Evolutionary conservation across 2,329 filamentous ascomycete species (phyloP), one percentile per base, ranked within the genome.

Genomic region (Fusarium kyushuense): DNA sequence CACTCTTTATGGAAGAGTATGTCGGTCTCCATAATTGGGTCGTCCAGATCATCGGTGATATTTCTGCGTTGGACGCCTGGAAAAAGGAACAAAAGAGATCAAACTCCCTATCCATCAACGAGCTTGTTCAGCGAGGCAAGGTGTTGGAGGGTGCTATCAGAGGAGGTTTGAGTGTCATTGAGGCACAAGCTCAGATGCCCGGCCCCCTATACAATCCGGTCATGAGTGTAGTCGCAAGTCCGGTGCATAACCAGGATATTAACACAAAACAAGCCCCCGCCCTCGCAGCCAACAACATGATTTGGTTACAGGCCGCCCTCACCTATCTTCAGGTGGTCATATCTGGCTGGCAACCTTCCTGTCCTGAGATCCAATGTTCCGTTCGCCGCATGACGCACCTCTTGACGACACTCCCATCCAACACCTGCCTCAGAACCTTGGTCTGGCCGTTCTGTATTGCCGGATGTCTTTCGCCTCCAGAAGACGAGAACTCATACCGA

Each of bases 11-110:
- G 55, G 82, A 84, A 48, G 81, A 84, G 32, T 83, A 87, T 48
- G 76, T 86, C 40, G 87, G 88, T 3, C 80, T 86, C 61, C 78
- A 86, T 43, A 89, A 89, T 73, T 87, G 86, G 85, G 82, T 83
- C 1, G 68, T 90, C 45, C 76, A 85, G 45, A 77, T 82, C n/a
- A 81, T 90, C 42, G 84, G 83, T 14, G 82, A 87, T 21, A 83
- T 87, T 46, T 79, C 86, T 16, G 74, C 80, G 1, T 79, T 90
- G 9, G 82, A 86, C 52, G 79, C 82, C 2, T 88, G 84, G 83
- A 90, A 89, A 76, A 82, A 83, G 67, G 76, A 81, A 23, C 80
- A 80, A 63, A 81, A 79, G 47, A 73, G 74, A 46, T 68, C 74
- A 6, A 83, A 83, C 6, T 79, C 78, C 0, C 76, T 88, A 2